Evolutionary conservation across 202 grass and related monocot species (phyloP).

Genomic region (Zizania palustris): DNA sequence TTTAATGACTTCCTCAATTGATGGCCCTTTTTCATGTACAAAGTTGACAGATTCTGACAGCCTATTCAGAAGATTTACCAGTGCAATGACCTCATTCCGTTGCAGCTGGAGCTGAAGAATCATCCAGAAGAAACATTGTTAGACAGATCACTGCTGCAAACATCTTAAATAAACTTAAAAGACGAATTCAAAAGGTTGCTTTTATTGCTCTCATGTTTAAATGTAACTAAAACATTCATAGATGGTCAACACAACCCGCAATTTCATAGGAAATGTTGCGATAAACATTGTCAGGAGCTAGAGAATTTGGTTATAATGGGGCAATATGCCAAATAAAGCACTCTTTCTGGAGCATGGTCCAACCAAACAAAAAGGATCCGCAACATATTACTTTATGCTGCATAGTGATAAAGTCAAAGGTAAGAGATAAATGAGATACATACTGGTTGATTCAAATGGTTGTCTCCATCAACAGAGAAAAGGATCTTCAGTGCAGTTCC

Average conservation of each 20-base stretch:
- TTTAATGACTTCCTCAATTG: conserved; percentile 63
- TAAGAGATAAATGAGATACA: conserved; percentile 36
- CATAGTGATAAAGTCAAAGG: conserved; percentile 2
- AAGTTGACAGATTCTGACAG: conserved; percentile 96
- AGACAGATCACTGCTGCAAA: conserved; percentile 15
- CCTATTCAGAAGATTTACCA: conserved; percentile 89
- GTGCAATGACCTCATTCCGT: conserved; percentile 93
- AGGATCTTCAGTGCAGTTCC: conserved; percentile 96
- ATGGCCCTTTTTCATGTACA: conserved; percentile 78
- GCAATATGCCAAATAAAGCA: neutral
- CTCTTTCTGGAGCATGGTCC: neutral
- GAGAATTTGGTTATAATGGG: neutral
- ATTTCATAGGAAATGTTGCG: neutral
- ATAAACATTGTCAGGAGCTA: neutral
- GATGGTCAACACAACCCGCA: neutral
- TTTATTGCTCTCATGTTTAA: no score
- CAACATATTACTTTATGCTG: neutral
- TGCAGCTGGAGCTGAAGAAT: conserved; percentile 85
- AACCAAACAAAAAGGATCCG: neutral
- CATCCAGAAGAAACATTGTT: conserved; percentile 32
- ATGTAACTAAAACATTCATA: neutral
- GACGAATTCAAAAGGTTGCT: no score
- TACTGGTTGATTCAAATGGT: conserved; percentile 67
- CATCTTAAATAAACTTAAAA: neutral
- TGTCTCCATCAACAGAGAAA: conserved; percentile 65